Evolutionary conservation across 225 moss, liverwort and hornwort genomes (phyloP).

Genomic region (Polytrichum commune): DNA sequence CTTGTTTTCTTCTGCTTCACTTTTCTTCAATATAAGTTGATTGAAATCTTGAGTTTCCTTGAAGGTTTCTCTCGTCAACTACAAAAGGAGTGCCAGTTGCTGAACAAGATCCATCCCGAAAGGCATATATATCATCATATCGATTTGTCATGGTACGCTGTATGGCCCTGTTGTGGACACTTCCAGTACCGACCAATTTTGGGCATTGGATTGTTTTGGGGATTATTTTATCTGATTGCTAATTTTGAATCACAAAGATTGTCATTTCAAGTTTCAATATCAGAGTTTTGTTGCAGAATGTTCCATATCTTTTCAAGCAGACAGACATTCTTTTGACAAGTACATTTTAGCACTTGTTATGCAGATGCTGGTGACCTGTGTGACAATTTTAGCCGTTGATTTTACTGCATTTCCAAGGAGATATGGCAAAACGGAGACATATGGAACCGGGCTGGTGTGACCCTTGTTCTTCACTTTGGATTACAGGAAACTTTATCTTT

Average conservation of each 20-base stretch:
- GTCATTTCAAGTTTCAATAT: no score
- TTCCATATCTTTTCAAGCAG: no score
- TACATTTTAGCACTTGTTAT: slow-evolving; percentile 7
- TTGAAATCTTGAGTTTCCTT: slow-evolving; percentile 23
- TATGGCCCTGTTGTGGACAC: background rate
- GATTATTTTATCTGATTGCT: no score
- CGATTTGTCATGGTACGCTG: slow-evolving; percentile 77
- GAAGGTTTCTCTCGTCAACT: slow-evolving; percentile 41
- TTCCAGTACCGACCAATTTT: background rate
- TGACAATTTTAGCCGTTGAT: slow-evolving; percentile 87
- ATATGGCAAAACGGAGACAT: slow-evolving; percentile 90
- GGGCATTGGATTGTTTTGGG: no score
- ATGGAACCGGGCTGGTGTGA: slow-evolving; percentile 87
- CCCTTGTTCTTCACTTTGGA: background rate
- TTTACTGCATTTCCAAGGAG: slow-evolving; percentile 88
- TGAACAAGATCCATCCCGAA: slow-evolving; percentile 26
- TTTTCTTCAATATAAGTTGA: slow-evolving; percentile 20
- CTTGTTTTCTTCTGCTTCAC: background rate
- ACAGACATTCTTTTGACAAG: no score
- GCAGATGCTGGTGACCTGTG: slow-evolving; percentile 92
- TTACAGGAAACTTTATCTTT: background rate
- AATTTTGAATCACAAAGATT: no score
- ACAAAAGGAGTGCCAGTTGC: slow-evolving; percentile 13
- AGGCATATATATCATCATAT: slow-evolving; percentile 73
- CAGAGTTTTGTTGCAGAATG: background rate